phyloP scores from a whole-genome alignment of 75 land plant species.

The Ceratopteris richardii region DNA sequence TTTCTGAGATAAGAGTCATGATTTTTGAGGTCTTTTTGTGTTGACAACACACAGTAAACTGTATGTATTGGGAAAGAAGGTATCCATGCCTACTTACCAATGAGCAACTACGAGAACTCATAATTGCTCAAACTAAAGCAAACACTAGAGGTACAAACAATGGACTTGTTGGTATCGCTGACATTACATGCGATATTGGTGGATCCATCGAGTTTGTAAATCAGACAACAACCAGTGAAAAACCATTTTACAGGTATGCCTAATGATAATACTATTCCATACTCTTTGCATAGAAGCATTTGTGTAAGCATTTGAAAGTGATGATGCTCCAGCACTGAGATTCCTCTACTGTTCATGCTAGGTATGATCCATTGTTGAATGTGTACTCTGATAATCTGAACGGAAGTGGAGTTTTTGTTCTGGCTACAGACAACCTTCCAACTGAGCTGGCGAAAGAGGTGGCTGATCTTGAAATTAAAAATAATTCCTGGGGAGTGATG shows the following conservation, averaged over 20 bases:
- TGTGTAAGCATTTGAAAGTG: too few relatives aligned
- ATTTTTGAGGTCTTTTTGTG: background rate
- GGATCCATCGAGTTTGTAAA: conserved; percentile 87
- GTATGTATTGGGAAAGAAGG: conserved; percentile 95
- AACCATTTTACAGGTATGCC: conserved; percentile 82
- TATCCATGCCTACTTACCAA: conserved; percentile 74
- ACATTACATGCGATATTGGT: conserved; percentile 88
- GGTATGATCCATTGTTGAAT: conserved; percentile 60
- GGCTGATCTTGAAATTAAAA: too few relatives aligned
- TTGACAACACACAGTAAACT: conserved; percentile 56
- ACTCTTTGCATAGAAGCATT: background rate
- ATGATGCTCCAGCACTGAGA: too few relatives aligned
- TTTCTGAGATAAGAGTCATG: too few relatives aligned
- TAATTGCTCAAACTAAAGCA: conserved; percentile 7
- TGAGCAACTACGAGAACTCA: conserved; percentile 55
- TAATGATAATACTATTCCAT: background rate
- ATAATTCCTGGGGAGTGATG: too few relatives aligned
- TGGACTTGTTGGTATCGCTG: conserved; percentile 70
- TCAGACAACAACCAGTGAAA: conserved; percentile 64
- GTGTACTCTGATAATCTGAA: conserved; percentile 65
- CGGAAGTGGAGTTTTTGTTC: conserved; percentile 72
- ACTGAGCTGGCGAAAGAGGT: conserved; percentile 97
- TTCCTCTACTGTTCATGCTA: conserved; percentile 14
- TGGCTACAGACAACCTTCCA: conserved; percentile 89
- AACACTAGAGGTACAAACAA: conserved; percentile 9